Conservation (phyloP, 2,329 filamentous ascomycete species). For the Dendryphion nanum region DNA sequence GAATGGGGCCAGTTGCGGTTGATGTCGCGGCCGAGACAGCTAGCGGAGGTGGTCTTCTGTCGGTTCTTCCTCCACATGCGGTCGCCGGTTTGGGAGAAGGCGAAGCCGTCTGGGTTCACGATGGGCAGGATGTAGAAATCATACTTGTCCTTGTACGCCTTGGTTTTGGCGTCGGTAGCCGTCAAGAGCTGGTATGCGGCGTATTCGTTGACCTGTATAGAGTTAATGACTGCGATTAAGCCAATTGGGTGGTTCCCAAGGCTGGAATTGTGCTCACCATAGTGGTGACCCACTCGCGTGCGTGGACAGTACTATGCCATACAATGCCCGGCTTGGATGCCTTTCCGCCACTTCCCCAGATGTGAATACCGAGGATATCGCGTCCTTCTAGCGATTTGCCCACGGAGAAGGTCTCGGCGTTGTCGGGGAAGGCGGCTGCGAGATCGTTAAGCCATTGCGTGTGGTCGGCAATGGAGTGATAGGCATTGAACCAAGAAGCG, state of each 20-base stretch:
- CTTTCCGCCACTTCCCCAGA: slow-evolving; percentile 39
- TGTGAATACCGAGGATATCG: slow-evolving; percentile 39
- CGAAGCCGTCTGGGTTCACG: slow-evolving; percentile 42
- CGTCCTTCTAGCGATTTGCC: slow-evolving; percentile 38
- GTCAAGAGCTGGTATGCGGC: slow-evolving; percentile 37
- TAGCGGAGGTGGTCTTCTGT: slow-evolving; percentile 24
- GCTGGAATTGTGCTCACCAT: slow-evolving; percentile 3
- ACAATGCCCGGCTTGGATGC: slow-evolving; percentile 37
- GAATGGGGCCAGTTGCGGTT: slow-evolving; percentile 42
- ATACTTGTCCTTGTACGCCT: slow-evolving; percentile 56
- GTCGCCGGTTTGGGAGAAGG: slow-evolving; percentile 37
- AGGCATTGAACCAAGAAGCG: slow-evolving; percentile 36
- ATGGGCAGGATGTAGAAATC: slow-evolving; percentile 60
- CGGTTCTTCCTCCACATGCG: slow-evolving; percentile 42
- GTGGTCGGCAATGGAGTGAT: slow-evolving; percentile 37
- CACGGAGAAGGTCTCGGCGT: slow-evolving; percentile 33
- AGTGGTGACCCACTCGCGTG: slow-evolving; percentile 34
- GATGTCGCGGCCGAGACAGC: slow-evolving; percentile 39
- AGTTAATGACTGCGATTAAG: slow-evolving; percentile 12
- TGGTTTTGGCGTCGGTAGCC: slow-evolving; percentile 25
- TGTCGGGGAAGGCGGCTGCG: slow-evolving; percentile 33
- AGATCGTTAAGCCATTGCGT: slow-evolving; percentile 34
- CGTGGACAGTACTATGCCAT: slow-evolving; percentile 40
- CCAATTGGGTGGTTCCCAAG: neutral
- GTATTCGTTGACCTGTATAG: slow-evolving; percentile 30